Base-by-base conservation (phyloP, 106 monocot genomes). In the Dioscorea dumetorum region DNA sequence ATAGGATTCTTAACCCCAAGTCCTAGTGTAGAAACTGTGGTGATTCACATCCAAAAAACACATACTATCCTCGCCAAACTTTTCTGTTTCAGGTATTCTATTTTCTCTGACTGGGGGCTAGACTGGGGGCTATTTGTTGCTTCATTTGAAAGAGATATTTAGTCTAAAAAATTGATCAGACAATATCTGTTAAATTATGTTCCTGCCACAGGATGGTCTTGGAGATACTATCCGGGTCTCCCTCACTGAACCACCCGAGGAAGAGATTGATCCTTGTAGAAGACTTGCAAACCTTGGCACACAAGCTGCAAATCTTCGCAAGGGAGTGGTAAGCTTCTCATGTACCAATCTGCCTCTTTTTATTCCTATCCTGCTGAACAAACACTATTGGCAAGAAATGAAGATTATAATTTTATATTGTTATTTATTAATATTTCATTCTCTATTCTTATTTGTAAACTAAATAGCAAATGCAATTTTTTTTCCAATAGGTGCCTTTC, bases 191-290 rank as follows among this genome's bases (percentile, higher is more conserved):
- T 41, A 6, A 41, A 41, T 0, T 41, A 41, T 41, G 41, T 41
- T 41, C n/a, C 17, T 64, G 54, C 48, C 74, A n/a, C n/a, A 99
- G 99, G 99, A 99, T 85, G 99, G 99, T 66, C 74, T 99, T 74
- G 99, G 99, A 60, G 99, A 99, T 76, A 99, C 99, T 63, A 99
- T 99, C 68, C 71, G 99, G 58, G 99, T 99, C 49, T 99, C 99
- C 52, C 85, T 99, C 18, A 99, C 99, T 9, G 99, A 99, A 72
- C 99, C 99, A 75, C 99, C 99, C 48, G 99, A 99, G 74, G 85
- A 85, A 79, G 99, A 99, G 79, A 99, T 99, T 78, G 99, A 93
- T 83, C 99, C 99, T 69, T 99, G 99, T 77, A 85, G 83, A 64
- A 87, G 81, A 73, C 73, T 99, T 50, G 99, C 99, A 58, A 93